These are phyloP conservation scores for Candida frijolesensis DNA, from an alignment of 1,139 yeast species.

Conservation along the genomic window DNA sequence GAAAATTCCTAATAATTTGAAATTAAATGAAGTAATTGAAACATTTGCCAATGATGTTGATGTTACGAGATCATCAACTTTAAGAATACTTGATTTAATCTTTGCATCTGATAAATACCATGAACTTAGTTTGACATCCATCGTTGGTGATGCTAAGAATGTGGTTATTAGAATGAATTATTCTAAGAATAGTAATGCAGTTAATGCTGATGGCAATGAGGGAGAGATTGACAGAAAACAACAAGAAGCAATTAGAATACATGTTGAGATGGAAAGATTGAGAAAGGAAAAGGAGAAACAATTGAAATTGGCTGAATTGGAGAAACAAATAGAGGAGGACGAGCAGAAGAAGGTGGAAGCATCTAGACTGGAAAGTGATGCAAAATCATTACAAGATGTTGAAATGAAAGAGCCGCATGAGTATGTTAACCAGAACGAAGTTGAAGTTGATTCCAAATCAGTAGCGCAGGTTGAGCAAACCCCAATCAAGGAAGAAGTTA, in stretches of 20 bases:
- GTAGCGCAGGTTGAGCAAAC: background rate
- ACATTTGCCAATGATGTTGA: constrained; percentile 13
- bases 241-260: constrained; percentile 22
- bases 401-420: constrained; percentile 8
- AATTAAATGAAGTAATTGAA: constrained; percentile 16
- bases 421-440: background rate
- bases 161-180: constrained; percentile 26
- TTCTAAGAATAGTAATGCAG: constrained; percentile 6
- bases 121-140: constrained; percentile 14
- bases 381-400: constrained; percentile 2
- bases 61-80: constrained; percentile 7
- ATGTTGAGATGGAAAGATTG: constrained; percentile 21
- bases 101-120: constrained; percentile 14
- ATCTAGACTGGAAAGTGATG: background rate
- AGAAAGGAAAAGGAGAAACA: constrained; percentile 10
- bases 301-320: constrained; percentile 1
- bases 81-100: constrained; percentile 15
- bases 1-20: constrained; percentile 14
- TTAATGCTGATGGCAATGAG: constrained; percentile 6
- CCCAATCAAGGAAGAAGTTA: background rate
- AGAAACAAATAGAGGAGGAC: background rate
- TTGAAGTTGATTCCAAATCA: background rate
- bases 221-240: constrained; percentile 18
- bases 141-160: constrained; percentile 21
- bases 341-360: background rate